These are phyloP conservation scores for Artemisia annua DNA, from an alignment of 129 eudicot genomes.

Conservation along the genomic window DNA sequence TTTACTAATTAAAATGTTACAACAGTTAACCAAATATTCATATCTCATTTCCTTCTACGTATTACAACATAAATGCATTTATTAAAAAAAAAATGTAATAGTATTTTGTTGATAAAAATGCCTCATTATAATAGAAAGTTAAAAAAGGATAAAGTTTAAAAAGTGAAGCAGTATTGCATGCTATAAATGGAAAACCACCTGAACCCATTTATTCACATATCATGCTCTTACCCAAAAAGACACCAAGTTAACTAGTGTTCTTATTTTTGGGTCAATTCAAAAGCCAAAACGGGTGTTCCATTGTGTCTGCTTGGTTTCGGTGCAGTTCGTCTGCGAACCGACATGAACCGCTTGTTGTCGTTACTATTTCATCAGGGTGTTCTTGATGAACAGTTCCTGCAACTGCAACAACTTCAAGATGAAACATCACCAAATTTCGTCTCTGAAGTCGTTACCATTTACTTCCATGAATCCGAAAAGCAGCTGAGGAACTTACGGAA, in stretches of 20 bases:
- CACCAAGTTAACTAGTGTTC: conserved; percentile 3
- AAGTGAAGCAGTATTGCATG: background rate
- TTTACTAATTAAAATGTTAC: too few species aligned
- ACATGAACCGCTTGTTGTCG: conserved; percentile 88
- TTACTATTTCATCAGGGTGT: conserved; percentile 98
- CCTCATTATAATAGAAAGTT: too few species aligned
- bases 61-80: too few species aligned
- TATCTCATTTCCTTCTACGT: too few species aligned
- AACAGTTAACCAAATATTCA: too few species aligned
- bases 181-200: conserved; percentile 35
- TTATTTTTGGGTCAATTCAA: conserved; percentile 5
- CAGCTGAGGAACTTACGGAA: conserved; percentile 72
- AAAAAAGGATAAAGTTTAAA: background rate
- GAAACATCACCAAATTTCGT: conserved; percentile 89
- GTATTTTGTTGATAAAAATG: too few species aligned
- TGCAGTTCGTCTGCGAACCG: conserved; percentile 78
- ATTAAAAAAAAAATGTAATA: too few species aligned
- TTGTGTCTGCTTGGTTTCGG: conserved; percentile 93
- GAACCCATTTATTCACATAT: conserved; percentile 8
- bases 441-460: conserved; percentile 77
- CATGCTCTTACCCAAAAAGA: conserved; percentile 19
- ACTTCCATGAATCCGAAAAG: conserved; percentile 89
- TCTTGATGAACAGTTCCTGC: conserved; percentile 90
- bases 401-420: conserved; percentile 91
- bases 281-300: conserved; percentile 96